A percentile compares a stretch with the other conserved stretches of the same genome.
These are phyloP conservation scores for Pseudozyma sp. DNA, from an alignment of 1,284 basidiomycete species.

Conservation along the genomic window DNA sequence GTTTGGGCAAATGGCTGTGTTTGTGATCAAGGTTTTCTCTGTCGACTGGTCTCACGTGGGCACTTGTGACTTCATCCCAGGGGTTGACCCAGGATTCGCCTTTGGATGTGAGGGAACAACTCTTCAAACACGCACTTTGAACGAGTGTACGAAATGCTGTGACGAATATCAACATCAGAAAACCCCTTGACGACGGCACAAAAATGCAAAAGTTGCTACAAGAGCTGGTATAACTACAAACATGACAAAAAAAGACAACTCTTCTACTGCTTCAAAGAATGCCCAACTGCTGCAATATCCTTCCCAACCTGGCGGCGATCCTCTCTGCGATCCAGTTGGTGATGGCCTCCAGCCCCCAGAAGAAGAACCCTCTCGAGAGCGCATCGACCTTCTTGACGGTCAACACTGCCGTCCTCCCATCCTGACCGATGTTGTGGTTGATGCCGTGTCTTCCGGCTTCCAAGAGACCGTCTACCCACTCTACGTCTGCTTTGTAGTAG, in stretches of 20 bases:
- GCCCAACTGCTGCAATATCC: constrained; percentile 20
- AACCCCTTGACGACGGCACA: not conserved
- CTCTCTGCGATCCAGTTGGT: constrained; percentile 39
- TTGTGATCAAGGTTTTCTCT: too few relatives aligned
- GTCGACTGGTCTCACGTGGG: too few relatives aligned
- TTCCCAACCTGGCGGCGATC: constrained; percentile 19
- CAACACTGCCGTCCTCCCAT: constrained; percentile 63
- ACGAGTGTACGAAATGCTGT: too few relatives aligned
- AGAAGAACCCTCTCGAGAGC: constrained; percentile 32
- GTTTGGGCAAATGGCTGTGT: too few relatives aligned
- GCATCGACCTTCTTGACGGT: constrained; percentile 57
- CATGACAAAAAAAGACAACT: too few relatives aligned
- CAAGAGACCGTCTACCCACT: constrained; percentile 66
- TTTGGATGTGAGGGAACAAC: too few relatives aligned
- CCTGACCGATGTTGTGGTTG: constrained; percentile 67
- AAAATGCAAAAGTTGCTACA: not conserved
- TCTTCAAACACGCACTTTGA: too few relatives aligned
- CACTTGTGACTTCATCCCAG: too few relatives aligned
- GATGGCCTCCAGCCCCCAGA: constrained; percentile 38
- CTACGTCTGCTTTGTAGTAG: constrained; percentile 63
- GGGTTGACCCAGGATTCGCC: too few relatives aligned
- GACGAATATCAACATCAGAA: too few relatives aligned
- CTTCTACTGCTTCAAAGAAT: constrained; percentile 9
- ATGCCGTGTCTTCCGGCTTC: constrained; percentile 63
- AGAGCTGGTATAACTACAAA: constrained; percentile 1